Percentiles rank a stretch among this genome's conserved stretches.
phyloP scores from a whole-genome alignment of 441 rosid genomes.

The Pelargonium myrrhifolium region DNA sequence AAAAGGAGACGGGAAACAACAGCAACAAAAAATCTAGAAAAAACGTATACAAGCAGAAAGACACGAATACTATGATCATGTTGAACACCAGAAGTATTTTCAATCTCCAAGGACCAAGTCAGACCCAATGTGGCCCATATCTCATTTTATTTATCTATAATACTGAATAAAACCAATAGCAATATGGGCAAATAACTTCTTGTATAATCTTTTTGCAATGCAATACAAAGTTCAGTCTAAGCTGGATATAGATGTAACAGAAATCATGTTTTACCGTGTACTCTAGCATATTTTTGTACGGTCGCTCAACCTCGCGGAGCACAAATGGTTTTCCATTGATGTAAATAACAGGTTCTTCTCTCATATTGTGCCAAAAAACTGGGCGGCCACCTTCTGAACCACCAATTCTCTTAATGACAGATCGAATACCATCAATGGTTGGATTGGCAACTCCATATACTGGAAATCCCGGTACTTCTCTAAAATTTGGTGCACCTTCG shows the following conservation, averaged over 20 bases:
- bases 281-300: constrained; percentile 94
- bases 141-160: background rate
- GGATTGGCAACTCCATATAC: constrained; percentile 99
- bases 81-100: background rate
- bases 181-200: background rate
- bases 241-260: constrained; percentile 8
- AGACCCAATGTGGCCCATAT: background rate
- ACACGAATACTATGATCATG: constrained; percentile 3
- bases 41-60: background rate
- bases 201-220: constrained; percentile 6
- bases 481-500: constrained; percentile 98
- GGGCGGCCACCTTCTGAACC: constrained; percentile 70
- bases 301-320: constrained; percentile 96
- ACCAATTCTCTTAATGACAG: constrained; percentile 81
- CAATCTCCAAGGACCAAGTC: background rate
- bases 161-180: background rate
- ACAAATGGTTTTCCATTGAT: constrained; percentile 97
- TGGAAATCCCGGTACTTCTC: constrained; percentile 95
- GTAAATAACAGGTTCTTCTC: constrained; percentile 99
- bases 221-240: background rate
- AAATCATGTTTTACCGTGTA: constrained; percentile 56
- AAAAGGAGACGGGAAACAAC: constrained; percentile 8
- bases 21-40: background rate
- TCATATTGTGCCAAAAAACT: constrained; percentile 96
- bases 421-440: constrained; percentile 85